phyloP scores from a whole-genome alignment of 768 basidiomycete species.

The Pholiota conissans region DNA sequence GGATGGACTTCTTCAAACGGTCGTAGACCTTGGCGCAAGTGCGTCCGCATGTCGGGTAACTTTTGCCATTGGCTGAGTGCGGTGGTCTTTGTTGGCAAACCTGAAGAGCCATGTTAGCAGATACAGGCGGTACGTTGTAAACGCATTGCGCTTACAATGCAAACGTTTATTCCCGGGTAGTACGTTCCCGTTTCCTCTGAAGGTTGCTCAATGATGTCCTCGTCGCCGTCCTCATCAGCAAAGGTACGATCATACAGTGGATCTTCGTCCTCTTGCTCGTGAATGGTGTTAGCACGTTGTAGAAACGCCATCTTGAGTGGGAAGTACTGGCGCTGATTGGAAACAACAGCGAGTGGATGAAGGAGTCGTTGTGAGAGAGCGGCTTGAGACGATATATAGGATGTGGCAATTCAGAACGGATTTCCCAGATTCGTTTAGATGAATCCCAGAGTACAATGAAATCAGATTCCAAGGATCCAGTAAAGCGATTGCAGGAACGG shows the following conservation, averaged over 20 bases:
- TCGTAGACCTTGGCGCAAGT: slow-evolving; percentile 15
- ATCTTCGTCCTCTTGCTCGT: neutral
- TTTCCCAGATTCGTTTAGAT: neutral
- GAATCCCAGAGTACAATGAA: neutral
- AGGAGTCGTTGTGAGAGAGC: neutral
- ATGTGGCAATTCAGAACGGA: neutral
- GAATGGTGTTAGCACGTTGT: too few relatives aligned
- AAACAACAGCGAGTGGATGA: neutral
- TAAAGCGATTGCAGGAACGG: neutral
- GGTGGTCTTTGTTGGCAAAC: slow-evolving; percentile 18
- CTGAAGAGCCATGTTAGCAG: slow-evolving; percentile 2
- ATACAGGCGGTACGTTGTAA: neutral
- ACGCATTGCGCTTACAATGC: neutral
- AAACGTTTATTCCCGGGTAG: neutral
- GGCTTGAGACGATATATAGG: neutral
- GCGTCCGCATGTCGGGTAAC: slow-evolving; percentile 24
- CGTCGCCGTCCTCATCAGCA: slow-evolving; percentile 11
- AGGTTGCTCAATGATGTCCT: neutral
- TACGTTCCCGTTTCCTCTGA: neutral
- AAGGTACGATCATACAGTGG: neutral
- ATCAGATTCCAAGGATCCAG: neutral
- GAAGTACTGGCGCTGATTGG: too few relatives aligned
- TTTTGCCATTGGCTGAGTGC: slow-evolving; percentile 17
- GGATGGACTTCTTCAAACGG: neutral
- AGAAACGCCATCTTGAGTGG: too few relatives aligned